Evolutionary conservation across 176 grass and related monocot species (phyloP), one percentile per base, ranked within the genome.

Genomic region (Aegilops tauschii): DNA sequence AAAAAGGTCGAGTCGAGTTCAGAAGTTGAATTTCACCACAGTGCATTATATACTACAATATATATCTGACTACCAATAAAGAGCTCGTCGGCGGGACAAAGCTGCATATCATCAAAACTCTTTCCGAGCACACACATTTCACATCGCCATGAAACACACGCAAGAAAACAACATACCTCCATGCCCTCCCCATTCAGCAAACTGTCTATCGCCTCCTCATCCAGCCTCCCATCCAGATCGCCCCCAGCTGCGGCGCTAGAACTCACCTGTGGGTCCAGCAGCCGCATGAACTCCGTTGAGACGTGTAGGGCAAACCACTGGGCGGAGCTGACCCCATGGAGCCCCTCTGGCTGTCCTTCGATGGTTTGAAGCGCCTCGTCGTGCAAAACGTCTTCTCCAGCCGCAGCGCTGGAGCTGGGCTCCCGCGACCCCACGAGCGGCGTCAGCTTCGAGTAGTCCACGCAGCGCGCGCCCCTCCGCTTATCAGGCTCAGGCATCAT

Each of bases 91-190:
- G 47, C 11, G 1, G 31, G 11, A 76, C 5, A 35, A 23, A 80
- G 12, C 58, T 42, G 77, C 84, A 66, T 20, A 40, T 58, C 35
- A 86, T 73, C 25, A 31, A 54, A 76, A 76, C 45, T 54, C 73
- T 76, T 28, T 28, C n/a, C 32, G 25, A 12, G 10, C 18, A 75
- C 9, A 76, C 18, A 75, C 9, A 76, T 9, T 76, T 30, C 27
- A 76, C 20, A 76, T 31, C 27, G 6, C 45, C 45, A 76, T 54
- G 45, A 31, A 76, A 31, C 45, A 25, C 4, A 75, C 1, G 30
- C 14, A 54, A 31, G 44, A 52, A 39, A 32, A 30, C 73, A 50
- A 29, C 28, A 31, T 77, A 77, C 73, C 73, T 77, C 27, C 28
- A 56, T 77, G 28, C 73, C 45, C 16, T 20, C 73, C 45, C 9